A percentile compares a stretch with the other conserved stretches of the same genome.
Evolutionary conservation across 2,329 filamentous ascomycete species (phyloP).

Genomic region (Sporothrix schenckii): DNA sequence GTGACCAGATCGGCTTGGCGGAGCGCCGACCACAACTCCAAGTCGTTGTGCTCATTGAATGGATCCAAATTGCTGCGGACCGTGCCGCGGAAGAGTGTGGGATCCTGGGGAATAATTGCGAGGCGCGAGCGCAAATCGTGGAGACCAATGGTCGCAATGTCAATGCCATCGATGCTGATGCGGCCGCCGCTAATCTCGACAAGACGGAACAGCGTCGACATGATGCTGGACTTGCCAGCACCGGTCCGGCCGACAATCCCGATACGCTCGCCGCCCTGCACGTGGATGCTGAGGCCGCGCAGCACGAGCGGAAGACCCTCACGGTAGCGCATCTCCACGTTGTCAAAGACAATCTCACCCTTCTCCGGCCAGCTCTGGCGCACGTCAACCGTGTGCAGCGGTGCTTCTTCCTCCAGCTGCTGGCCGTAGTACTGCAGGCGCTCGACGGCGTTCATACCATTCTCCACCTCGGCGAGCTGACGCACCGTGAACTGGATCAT

Average conservation of each 20-base stretch:
- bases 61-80: slow-evolving; percentile 80
- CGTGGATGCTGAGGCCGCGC: slow-evolving; percentile 69
- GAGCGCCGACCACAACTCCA: slow-evolving; percentile 76
- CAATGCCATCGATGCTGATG: slow-evolving; percentile 67
- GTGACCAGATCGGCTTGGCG: slow-evolving; percentile 72
- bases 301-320: slow-evolving; percentile 72
- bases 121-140: slow-evolving; percentile 75
- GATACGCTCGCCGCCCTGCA: slow-evolving; percentile 75
- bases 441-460: slow-evolving; percentile 97
- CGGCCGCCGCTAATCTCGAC: slow-evolving; percentile 65
- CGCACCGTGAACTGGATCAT: slow-evolving; percentile 96
- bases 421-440: slow-evolving; percentile 88
- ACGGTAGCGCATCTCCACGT: slow-evolving; percentile 80
- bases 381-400: slow-evolving; percentile 74
- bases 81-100: slow-evolving; percentile 79
- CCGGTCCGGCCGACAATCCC: slow-evolving; percentile 81
- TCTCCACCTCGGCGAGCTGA: slow-evolving; percentile 93
- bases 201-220: slow-evolving; percentile 79
- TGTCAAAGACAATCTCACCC: slow-evolving; percentile 76
- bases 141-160: slow-evolving; percentile 74
- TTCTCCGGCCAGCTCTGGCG: slow-evolving; percentile 79
- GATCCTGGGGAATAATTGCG: slow-evolving; percentile 83
- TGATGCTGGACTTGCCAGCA: slow-evolving; percentile 81
- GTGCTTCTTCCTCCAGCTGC: slow-evolving; percentile 84
- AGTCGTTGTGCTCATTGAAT: slow-evolving; percentile 75